These are phyloP conservation scores for Scheffersomyces stipitis DNA, from an alignment of 805 yeast genomes.

Conservation along the genomic window DNA sequence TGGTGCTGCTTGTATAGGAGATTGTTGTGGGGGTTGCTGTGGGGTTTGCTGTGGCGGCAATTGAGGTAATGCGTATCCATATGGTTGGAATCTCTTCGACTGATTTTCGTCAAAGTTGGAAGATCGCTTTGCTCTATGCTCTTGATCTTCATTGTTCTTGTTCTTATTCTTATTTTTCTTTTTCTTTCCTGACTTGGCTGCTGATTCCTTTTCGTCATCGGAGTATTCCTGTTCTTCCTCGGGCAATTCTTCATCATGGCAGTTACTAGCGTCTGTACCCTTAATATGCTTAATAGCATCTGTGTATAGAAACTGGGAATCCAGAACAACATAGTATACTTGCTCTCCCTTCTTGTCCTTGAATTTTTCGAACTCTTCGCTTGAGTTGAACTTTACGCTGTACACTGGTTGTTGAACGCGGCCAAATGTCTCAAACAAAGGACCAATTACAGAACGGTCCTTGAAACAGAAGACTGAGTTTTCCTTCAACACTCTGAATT, in stretches of 20 bases:
- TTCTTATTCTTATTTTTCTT: constrained; percentile 52
- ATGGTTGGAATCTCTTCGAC: constrained; percentile 18
- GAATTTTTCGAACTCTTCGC: constrained; percentile 49
- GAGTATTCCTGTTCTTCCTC: constrained; percentile 93
- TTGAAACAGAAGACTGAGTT: constrained; percentile 77
- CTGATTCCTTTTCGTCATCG: constrained; percentile 88
- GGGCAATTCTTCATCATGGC: constrained; percentile 91
- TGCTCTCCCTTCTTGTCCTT: constrained; percentile 50
- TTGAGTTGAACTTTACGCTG: constrained; percentile 63
- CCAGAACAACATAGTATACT: constrained; percentile 78
- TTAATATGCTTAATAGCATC: constrained; percentile 65
- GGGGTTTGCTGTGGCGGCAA: constrained; percentile 5
- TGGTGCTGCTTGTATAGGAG: constrained; percentile 2
- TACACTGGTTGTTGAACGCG: constrained; percentile 79
- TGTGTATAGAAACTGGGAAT: constrained; percentile 76
- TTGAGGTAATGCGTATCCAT: constrained; percentile 19
- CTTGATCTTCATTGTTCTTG: constrained; percentile 19
- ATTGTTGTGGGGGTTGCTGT: not conserved
- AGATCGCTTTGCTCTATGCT: too few species aligned
- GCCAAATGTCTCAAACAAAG: constrained; percentile 87
- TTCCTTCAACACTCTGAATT: constrained; percentile 77
- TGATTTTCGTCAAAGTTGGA: not conserved
- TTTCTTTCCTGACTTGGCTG: constrained; percentile 63
- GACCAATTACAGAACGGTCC: constrained; percentile 70
- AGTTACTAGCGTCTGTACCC: constrained; percentile 94